Base-by-base conservation (phyloP, 306 rosid genomes). In the Psophocarpus tetragonolobus region DNA sequence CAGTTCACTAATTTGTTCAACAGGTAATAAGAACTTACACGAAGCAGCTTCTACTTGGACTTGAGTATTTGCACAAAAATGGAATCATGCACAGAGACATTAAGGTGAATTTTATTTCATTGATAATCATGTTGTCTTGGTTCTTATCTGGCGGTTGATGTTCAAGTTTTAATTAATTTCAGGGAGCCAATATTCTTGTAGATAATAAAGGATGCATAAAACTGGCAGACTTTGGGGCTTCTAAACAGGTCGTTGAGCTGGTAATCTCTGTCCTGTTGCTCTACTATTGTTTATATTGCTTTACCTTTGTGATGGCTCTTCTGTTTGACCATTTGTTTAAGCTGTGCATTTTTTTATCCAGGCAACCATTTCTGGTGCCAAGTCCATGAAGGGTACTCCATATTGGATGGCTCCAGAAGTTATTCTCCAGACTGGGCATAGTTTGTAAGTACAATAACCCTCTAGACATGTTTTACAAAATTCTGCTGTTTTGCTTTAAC, bases 351-450 rank as follows among this genome's bases (percentile, higher is more conserved):
- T 58, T 36, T 51, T 45, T 6, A 33, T 87, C 83, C 80, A 96
- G 99, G 98, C 99, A 76, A 96, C 99, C 47, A 87, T 96, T 74
- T 90, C 99, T 4, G 97, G 99, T 66, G 98, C 99, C 61, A 96
- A 96, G 90, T 96, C 99, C 76, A 96, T 96, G 98, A 96, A 96
- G 91, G 99, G 99, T 51, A 96, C 99, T 74, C 99, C 99, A 68
- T 93, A 96, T 76, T 96, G 99, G 99, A 96, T 96, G 99, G 97
- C 99, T 90, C 99, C 99, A 62, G 99, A 96, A 90, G 99, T 96
- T 77, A 91, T 96, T 91, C 93, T 87, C 67, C 98, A 96, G 87
- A 96, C 99, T 58, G 99, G 99, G 76, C 99, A 96, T 86, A 96
- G 89, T 86, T 96, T 91, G 99, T 96, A 91, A 93, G 99, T 76